A percentile compares a stretch with the other conserved stretches of the same genome.
Evolutionary conservation across 2,329 filamentous ascomycete genomes (phyloP).

Genomic region (Fusarium lyarnte): DNA sequence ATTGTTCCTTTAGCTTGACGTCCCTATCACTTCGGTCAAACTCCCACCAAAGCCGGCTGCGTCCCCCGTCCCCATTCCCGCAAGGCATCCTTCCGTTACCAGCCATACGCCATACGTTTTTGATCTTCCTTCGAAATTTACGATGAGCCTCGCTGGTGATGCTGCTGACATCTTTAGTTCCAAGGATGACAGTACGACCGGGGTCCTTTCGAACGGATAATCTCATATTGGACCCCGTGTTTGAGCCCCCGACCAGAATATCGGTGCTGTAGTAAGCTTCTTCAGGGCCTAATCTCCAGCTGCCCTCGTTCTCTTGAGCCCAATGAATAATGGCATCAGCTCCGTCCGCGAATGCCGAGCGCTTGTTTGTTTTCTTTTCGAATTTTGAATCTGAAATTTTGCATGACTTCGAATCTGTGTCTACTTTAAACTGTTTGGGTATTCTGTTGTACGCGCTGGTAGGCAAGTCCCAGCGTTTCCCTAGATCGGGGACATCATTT

Average conservation of each 20-base stretch:
- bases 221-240: background rate
- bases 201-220: background rate
- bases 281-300: background rate
- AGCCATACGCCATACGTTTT: background rate
- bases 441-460: background rate
- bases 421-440: background rate
- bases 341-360: background rate
- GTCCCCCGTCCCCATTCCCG: rapidly evolving
- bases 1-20: background rate
- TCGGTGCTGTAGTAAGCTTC: background rate
- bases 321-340: background rate
- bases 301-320: background rate
- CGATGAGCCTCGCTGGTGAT: rapidly evolving
- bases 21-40: background rate
- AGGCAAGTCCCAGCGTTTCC: background rate
- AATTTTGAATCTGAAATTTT: too few relatives aligned
- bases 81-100: background rate
- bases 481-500: background rate
- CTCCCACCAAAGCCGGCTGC: background rate
- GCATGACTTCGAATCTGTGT: rapidly evolving
- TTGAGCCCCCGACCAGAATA: background rate
- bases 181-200: background rate
- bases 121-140: background rate
- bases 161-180: background rate
- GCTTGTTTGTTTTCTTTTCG: background rate